A percentile compares a stretch with the other conserved stretches of the same genome.
Evolutionary conservation across 129 eudicot species (phyloP).

Genomic region (Artemisia argyi): DNA sequence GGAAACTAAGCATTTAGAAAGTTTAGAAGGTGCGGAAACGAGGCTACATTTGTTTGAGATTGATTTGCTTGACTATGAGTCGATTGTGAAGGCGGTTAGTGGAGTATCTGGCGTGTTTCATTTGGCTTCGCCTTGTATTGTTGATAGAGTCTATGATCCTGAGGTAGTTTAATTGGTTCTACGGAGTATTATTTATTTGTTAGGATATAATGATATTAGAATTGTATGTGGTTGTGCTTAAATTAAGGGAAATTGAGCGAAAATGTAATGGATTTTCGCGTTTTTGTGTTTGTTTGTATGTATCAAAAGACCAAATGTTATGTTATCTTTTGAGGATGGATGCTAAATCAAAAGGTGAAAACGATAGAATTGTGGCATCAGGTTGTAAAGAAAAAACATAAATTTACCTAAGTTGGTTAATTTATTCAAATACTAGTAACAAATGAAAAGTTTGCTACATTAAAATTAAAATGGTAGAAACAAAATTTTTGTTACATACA

Average conservation of each 20-base stretch:
- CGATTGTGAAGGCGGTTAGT: conserved; percentile 60
- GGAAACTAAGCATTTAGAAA: conserved; percentile 81
- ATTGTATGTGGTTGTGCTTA: neutral
- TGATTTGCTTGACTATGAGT: conserved; percentile 77
- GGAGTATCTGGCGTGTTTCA: conserved; percentile 85
- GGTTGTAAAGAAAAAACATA: too few relatives aligned
- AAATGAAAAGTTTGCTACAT: too few relatives aligned
- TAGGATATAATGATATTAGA: neutral
- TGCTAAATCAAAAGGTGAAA: neutral
- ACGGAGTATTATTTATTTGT: too few relatives aligned
- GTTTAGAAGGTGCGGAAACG: conserved; percentile 71
- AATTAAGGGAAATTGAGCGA: neutral
- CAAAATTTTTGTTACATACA: too few relatives aligned
- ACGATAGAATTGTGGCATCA: too few relatives aligned
- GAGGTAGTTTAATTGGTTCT: conserved; percentile 40
- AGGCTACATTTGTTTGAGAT: conserved; percentile 81
- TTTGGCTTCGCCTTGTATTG: conserved; percentile 82
- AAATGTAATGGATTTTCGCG: too few relatives aligned
- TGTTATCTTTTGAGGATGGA: neutral
- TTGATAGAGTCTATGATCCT: conserved; percentile 70
- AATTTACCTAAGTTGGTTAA: too few relatives aligned
- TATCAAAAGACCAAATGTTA: neutral
- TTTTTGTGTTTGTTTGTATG: neutral
- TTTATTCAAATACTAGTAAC: too few relatives aligned
- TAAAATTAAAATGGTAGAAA: too few relatives aligned